Conservation (phyloP, 2,329 filamentous ascomycete genomes). For the Cercospora brassicicola region DNA sequence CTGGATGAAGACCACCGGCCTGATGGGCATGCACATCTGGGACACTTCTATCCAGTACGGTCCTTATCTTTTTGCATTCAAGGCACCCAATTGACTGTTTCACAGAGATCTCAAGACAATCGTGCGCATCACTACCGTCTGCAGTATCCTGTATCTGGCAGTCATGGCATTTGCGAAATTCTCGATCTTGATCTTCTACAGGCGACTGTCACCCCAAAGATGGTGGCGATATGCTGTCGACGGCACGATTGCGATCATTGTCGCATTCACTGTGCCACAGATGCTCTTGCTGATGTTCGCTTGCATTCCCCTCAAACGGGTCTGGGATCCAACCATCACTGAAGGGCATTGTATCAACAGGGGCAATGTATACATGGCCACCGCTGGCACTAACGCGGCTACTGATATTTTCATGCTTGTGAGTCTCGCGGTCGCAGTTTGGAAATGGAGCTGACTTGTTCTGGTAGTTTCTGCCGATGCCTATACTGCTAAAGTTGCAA, state of each 20-base stretch:
- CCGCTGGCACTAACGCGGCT: conserved; percentile 22
- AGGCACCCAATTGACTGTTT: neutral
- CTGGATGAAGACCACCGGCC: conserved; percentile 3
- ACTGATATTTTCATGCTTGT: conserved; percentile 23
- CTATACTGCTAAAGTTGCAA: conserved; percentile 13
- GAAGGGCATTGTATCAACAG: conserved; percentile 19
- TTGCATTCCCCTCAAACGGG: conserved; percentile 18
- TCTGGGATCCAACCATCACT: conserved; percentile 21
- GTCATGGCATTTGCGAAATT: conserved; percentile 23
- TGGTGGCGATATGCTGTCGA: conserved; percentile 22
- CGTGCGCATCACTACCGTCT: conserved; percentile 10
- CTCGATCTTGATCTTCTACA: conserved; percentile 22
- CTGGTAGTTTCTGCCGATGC: conserved; percentile 13
- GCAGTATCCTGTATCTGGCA: conserved; percentile 15
- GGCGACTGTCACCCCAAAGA: conserved; percentile 13
- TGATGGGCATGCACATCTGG: conserved; percentile 22
- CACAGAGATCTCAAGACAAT: conserved; percentile 5
- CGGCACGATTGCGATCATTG: conserved; percentile 13
- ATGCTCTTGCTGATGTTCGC: conserved; percentile 18
- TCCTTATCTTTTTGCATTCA: too few species aligned
- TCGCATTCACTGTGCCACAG: conserved; percentile 14
- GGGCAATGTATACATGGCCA: conserved; percentile 19
- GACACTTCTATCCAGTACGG: conserved; percentile 1
- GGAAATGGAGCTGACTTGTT: neutral
- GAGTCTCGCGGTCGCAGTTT: neutral